Evolutionary conservation across 306 rosid species (phyloP), one percentile per base, ranked within the genome.

Genomic region (cucumber (Cucumis sativus)): DNA sequence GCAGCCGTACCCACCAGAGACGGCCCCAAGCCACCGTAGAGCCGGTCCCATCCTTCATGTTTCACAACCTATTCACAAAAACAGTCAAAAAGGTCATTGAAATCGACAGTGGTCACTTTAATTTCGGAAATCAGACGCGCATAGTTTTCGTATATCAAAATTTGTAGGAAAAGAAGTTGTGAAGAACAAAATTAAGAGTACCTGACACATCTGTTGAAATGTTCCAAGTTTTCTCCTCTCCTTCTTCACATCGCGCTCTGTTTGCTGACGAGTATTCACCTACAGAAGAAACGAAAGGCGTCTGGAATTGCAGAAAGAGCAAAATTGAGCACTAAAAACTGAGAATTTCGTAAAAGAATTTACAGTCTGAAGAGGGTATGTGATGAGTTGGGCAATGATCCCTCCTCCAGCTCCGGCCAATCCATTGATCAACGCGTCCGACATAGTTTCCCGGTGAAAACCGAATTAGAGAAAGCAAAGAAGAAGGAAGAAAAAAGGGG

Each of bases 331-430:
- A 4, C 54, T 4, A 51, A 3, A 54, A 71, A 56, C 21, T 47
- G 12, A 30, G 13, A 86, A 77, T n/a, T 65, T 0, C 30, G 63
- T 45, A 4, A 56, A 63, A 67, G 0, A 16, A 78, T 17, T 17
- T 85, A 92, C 97, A 55, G 97, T 95, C 82, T 91, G 97, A 80
- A 95, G 99, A 84, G 99, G 99, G 81, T 95, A 95, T 0, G 99
- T 92, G 85, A 95, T 89, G 80, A 95, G 92, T 84, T 95, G 97
- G 39, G 99, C 97, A 62, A 95, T 92, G 95, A 95, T 92, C 86
- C 97, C 99, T 45, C 97, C 99, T 17, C 97, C 97, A 74, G 97
- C 99, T 68, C 99, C 99, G 69, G 97, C 93, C 67, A 95, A 77
- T 3, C 97, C 99, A 85, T 92, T 95, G 89, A 95, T 95, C 93